Evolutionary conservation across 306 rosid genomes (phyloP).

Genomic region (Vicia sativa): DNA sequence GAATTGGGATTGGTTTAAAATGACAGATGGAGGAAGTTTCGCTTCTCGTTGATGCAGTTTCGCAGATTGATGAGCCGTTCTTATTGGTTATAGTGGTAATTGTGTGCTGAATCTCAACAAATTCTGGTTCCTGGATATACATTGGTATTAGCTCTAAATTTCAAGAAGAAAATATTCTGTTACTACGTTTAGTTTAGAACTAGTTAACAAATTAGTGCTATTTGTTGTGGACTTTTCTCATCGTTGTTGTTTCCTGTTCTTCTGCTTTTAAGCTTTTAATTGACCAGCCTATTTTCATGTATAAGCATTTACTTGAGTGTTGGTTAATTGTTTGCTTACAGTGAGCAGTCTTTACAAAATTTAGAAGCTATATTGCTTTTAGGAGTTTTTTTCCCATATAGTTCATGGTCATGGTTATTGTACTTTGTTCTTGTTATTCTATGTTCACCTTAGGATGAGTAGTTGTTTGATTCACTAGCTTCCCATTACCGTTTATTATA

Average conservation of each 20-base stretch:
- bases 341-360: conserved; percentile 27
- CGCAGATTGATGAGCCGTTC: conserved; percentile 98
- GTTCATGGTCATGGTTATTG: conserved; percentile 19
- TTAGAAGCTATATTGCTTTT: conserved; percentile 13
- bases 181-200: conserved; percentile 39
- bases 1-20: conserved; percentile 52
- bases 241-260: neutral
- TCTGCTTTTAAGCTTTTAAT: conserved; percentile 16
- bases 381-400: conserved; percentile 7
- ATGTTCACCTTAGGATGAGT: conserved; percentile 24
- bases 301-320: conserved; percentile 21
- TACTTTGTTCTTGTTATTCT: conserved; percentile 32
- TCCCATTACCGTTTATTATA: neutral
- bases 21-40: conserved; percentile 99
- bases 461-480: conserved; percentile 23
- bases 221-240: conserved; percentile 5
- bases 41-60: conserved; percentile 82
- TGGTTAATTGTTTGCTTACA: conserved; percentile 20
- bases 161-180: conserved; percentile 58
- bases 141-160: conserved; percentile 99
- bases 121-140: conserved; percentile 97
- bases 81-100: conserved; percentile 99
- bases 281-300: conserved; percentile 12
- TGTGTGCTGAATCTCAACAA: conserved; percentile 98
- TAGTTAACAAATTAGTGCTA: conserved; percentile 25